Evolutionary conservation across 768 basidiomycete genomes (phyloP).

Genomic region (Rickenella mellea): DNA sequence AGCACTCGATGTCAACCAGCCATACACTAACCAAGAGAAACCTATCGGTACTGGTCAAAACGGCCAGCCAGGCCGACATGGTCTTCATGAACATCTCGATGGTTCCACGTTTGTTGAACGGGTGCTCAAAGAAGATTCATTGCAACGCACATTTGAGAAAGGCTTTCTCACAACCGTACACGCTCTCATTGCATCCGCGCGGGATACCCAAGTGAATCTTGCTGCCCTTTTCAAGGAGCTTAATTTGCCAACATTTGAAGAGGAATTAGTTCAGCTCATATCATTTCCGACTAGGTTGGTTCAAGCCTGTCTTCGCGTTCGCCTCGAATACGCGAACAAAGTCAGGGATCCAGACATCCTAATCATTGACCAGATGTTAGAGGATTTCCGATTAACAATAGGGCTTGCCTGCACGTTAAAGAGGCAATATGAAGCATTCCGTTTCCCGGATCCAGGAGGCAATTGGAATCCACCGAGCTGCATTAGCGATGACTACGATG

Average conservation of each 20-base stretch:
- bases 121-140: slow-evolving; percentile 90
- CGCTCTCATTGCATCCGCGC: slow-evolving; percentile 74
- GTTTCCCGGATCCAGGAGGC: slow-evolving; percentile 76
- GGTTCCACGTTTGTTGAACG: slow-evolving; percentile 88
- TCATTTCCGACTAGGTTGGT: slow-evolving; percentile 95
- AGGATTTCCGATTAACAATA: slow-evolving; percentile 85
- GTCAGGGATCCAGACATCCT: slow-evolving; percentile 82
- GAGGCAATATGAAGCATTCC: slow-evolving; percentile 86
- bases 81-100: slow-evolving; percentile 41
- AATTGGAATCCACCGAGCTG: slow-evolving; percentile 87
- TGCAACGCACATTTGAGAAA: slow-evolving; percentile 90
- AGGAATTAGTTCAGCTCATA: slow-evolving; percentile 82
- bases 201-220: slow-evolving; percentile 78
- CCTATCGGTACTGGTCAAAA: slow-evolving; percentile 26
- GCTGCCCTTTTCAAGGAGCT: slow-evolving; percentile 70
- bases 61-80: slow-evolving; percentile 20
- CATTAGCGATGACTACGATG: slow-evolving; percentile 84
- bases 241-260: slow-evolving; percentile 86
- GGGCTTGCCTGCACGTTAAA: slow-evolving; percentile 93
- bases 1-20: slow-evolving; percentile 79
- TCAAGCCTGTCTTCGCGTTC: slow-evolving; percentile 82
- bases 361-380: slow-evolving; percentile 89
- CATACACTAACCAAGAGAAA: slow-evolving; percentile 56
- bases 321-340: slow-evolving; percentile 81
- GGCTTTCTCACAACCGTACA: slow-evolving; percentile 83